Conservation (phyloP, 2,329 filamentous ascomycete genomes). For the Penicillium verrucosum region DNA sequence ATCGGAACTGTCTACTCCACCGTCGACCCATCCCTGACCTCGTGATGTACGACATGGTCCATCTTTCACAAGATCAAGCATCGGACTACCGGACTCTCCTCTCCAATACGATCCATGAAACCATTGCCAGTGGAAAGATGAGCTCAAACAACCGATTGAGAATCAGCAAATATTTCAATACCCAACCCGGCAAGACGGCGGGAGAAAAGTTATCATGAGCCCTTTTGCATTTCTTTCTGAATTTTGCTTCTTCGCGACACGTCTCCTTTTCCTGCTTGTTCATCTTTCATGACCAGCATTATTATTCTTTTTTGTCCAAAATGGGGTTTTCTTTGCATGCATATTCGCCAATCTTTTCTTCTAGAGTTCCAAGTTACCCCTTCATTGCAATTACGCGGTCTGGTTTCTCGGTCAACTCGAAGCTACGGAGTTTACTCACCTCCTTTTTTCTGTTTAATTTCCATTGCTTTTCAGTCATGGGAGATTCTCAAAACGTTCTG, state of each 20-base stretch:
- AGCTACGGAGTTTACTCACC: slow-evolving; percentile 21
- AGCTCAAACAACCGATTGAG: slow-evolving; percentile 50
- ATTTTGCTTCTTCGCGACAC: slow-evolving; percentile 10
- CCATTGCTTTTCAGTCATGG: slow-evolving; percentile 27
- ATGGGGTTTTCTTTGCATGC: slow-evolving; percentile 16
- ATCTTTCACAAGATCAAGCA: slow-evolving; percentile 45
- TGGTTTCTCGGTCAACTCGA: slow-evolving; percentile 24
- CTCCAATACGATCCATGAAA: slow-evolving; percentile 2
- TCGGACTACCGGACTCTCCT: background rate
- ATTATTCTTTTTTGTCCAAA: slow-evolving; percentile 13
- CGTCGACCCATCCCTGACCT: slow-evolving; percentile 50
- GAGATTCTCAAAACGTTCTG: slow-evolving; percentile 33
- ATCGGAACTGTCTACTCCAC: slow-evolving; percentile 56
- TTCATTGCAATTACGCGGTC: slow-evolving; percentile 23
- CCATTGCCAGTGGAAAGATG: slow-evolving; percentile 47
- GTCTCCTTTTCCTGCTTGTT: slow-evolving; percentile 7
- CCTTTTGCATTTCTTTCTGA: slow-evolving; percentile 17
- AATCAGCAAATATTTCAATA: slow-evolving; percentile 12
- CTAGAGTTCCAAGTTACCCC: slow-evolving; percentile 23
- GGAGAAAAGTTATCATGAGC: slow-evolving; percentile 38
- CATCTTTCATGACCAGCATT: slow-evolving; percentile 22
- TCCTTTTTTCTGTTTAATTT: slow-evolving; percentile 11
- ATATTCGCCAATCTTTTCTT: slow-evolving; percentile 16
- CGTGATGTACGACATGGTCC: slow-evolving; percentile 55
- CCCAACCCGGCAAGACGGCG: slow-evolving; percentile 7